Evolutionary conservation across 257 asterid species (phyloP).

Genomic region (Nyctanthes arbortristis): DNA sequence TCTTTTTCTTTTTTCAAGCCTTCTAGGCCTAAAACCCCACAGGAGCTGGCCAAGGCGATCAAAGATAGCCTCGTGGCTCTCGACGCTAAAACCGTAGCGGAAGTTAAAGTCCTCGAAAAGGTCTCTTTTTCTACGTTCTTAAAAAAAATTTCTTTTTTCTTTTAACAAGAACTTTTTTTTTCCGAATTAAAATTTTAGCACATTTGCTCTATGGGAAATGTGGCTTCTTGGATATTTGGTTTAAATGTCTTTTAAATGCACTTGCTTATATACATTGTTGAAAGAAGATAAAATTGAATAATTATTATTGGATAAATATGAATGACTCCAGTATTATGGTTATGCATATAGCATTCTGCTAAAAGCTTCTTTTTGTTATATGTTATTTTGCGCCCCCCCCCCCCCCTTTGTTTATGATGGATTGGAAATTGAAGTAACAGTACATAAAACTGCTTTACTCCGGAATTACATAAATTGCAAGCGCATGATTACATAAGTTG

Average conservation of each 20-base stretch:
- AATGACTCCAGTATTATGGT: background rate
- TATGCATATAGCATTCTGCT: background rate
- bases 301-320: no score
- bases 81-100: conserved; percentile 90
- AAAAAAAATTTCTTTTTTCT: no score
- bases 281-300: background rate
- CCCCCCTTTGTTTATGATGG: no score
- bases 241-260: background rate
- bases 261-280: background rate
- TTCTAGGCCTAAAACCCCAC: conserved; percentile 82
- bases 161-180: no score
- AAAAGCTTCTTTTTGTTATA: no score
- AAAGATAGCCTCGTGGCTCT: conserved; percentile 87
- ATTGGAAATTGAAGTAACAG: background rate
- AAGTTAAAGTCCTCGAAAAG: conserved; percentile 96
- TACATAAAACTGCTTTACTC: background rate
- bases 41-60: conserved; percentile 78
- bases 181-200: no score
- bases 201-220: background rate
- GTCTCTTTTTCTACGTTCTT: conserved; percentile 33
- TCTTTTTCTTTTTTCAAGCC: conserved; percentile 98
- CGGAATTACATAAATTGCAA: background rate
- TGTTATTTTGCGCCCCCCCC: no score
- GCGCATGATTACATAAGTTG: no score
- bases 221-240: background rate